Base-by-base conservation (phyloP, 208 protist species). In the Angomonas deanei region DNA sequence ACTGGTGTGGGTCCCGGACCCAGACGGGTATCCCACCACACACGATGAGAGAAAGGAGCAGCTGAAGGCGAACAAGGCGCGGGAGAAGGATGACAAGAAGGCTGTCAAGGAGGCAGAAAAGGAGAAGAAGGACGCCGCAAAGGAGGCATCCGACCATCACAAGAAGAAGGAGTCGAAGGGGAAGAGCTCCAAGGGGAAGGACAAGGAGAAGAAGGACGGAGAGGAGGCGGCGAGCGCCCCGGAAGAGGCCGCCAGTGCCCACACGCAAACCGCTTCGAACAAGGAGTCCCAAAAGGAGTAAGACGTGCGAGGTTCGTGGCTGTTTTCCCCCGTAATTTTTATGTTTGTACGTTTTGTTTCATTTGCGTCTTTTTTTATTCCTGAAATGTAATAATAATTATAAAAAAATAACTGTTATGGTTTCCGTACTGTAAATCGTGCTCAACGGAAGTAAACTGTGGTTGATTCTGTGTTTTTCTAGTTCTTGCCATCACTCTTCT, bases 1-100 rank as follows among this genome's bases (percentile, higher is more conserved):
- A 36, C 70, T 80, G 3, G 74, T 91, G 13, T 91, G 83, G 86
- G 64, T 76, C 57, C 82, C 83, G 8, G 46, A 68, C 31, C 27
- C 63, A 10, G 63, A 70, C 13, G 71, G 74, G 34, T 88, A 84
- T 61, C 77, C 78, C 17, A 61, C 11, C 1, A 72, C 58, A 50
- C 71, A 66, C 42, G 68, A 76, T 28, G 67, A 80, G 57, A 61
- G 70, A 8, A 78, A 81, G 71, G 24, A 61, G 46, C 48, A 74
- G 34, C 54, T 84, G 30, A 65, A 72, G 58, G 56, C 60, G 21
- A 62, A 59, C 55, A 86, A 80, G 69, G 68, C 73, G 34, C 32
- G 68, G 11, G 34, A 64, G 26, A 64, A 72, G 64, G 21, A 78
- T 21, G 38, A 33, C 17, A 72, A 72, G 61, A 62, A 68, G 46